Evolutionary conservation across 768 basidiomycete genomes (phyloP).

Genomic region (Botryobasidium botryosum): DNA sequence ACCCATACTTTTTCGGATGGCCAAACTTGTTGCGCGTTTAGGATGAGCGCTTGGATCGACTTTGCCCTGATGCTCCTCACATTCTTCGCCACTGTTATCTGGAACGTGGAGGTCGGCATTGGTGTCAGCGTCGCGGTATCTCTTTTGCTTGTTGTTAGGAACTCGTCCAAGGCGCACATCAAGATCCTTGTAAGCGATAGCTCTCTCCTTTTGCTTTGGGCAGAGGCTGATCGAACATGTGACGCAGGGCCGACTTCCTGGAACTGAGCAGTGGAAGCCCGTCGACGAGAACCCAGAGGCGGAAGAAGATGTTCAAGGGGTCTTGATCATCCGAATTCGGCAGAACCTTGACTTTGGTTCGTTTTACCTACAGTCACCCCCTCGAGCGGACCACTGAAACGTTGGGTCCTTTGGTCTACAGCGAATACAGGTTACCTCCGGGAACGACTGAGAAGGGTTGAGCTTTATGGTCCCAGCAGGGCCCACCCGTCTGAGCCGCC

Average conservation of each 20-base stretch:
- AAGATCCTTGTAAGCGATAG: slow-evolving; percentile 51
- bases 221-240: background rate
- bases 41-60: slow-evolving; percentile 90
- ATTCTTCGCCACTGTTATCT: slow-evolving; percentile 72
- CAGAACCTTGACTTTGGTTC: slow-evolving; percentile 84
- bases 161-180: slow-evolving; percentile 80
- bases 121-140: slow-evolving; percentile 79
- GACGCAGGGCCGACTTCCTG: slow-evolving; percentile 64
- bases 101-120: slow-evolving; percentile 86
- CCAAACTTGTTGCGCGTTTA: slow-evolving; percentile 16
- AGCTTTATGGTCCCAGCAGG: slow-evolving; percentile 56
- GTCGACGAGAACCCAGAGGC: slow-evolving; percentile 76
- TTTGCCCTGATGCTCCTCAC: slow-evolving; percentile 74
- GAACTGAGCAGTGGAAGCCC: slow-evolving; percentile 79
- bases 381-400: background rate
- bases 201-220: background rate
- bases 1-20: background rate
- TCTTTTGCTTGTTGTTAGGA: slow-evolving; percentile 73
- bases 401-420: slow-evolving; percentile 17
- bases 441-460: slow-evolving; percentile 25
- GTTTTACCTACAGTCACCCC: slow-evolving; percentile 17
- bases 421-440: slow-evolving; percentile 94
- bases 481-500: slow-evolving; percentile 85
- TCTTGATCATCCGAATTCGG: slow-evolving; percentile 73
- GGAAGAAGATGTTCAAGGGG: slow-evolving; percentile 62